A percentile compares a stretch with the other conserved stretches of the same genome.
These are phyloP conservation scores for Borealophlyctis nickersoniae DNA, from an alignment of 192 early-diverging fungal species.

Conservation along the genomic window DNA sequence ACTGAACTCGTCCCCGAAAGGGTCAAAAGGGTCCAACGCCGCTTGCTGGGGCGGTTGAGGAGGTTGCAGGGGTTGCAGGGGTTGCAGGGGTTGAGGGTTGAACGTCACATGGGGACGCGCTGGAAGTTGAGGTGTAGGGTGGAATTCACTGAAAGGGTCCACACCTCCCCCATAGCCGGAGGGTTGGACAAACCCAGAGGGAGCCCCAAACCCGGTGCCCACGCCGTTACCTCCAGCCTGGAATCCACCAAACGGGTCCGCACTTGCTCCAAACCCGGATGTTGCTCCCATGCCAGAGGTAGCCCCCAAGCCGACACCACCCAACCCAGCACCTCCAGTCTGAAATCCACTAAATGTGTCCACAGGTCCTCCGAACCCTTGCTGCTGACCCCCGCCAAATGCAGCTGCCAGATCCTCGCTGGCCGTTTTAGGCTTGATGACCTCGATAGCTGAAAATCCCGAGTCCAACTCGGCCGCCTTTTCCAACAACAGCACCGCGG, in stretches of 20 bases:
- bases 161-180: no score
- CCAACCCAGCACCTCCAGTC: not conserved
- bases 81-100: not conserved
- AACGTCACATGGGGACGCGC: no score
- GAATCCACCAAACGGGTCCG: not conserved
- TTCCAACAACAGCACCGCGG: slow-evolving; percentile 23
- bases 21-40: not conserved
- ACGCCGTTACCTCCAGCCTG: not conserved
- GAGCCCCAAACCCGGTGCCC: not conserved
- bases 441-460: slow-evolving; percentile 5
- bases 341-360: not conserved
- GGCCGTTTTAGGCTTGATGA: not conserved
- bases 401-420: not conserved
- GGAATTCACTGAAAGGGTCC: no score
- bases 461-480: slow-evolving; percentile 17
- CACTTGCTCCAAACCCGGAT: not conserved
- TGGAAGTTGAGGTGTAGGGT: no score
- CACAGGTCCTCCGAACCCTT: not conserved
- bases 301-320: not conserved
- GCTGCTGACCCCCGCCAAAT: not conserved
- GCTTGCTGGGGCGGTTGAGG: not conserved
- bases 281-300: no score
- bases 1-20: not conserved
- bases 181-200: not conserved
- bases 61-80: not conserved